Conservation (phyloP, 73 alveolate species). For the Urostyla sp. region DNA sequence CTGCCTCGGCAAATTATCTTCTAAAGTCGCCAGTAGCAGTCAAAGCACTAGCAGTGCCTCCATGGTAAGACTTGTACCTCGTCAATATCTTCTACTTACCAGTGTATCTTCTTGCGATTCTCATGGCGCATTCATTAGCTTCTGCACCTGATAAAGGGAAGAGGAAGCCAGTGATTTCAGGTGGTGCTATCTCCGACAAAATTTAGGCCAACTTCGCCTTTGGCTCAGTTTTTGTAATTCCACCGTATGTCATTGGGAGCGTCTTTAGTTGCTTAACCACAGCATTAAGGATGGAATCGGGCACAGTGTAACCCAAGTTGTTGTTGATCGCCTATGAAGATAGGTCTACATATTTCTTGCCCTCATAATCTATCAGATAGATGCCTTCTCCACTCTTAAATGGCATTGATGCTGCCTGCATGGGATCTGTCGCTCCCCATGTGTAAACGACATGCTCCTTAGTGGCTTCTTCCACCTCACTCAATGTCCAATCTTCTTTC, state of each 20-base stretch:
- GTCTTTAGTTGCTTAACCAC: slow-evolving; percentile 14
- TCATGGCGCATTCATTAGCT: slow-evolving; percentile 78
- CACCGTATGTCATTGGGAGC: slow-evolving; percentile 28
- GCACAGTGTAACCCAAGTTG: slow-evolving; percentile 74
- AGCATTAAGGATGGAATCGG: slow-evolving; percentile 53
- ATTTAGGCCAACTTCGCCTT: slow-evolving; percentile 72
- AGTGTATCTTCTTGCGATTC: slow-evolving; percentile 75
- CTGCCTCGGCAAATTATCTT: slow-evolving; percentile 72
- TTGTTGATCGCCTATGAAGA: slow-evolving; percentile 74
- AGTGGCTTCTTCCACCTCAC: slow-evolving; percentile 32
- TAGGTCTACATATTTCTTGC: slow-evolving; percentile 72
- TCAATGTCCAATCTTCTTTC: slow-evolving; percentile 31
- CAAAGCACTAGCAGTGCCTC: slow-evolving; percentile 74
- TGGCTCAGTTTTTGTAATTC: slow-evolving; percentile 67
- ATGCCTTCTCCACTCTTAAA: slow-evolving; percentile 66
- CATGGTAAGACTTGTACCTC: slow-evolving; percentile 78
- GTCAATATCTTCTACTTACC: slow-evolving; percentile 56
- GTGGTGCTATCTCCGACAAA: slow-evolving; percentile 71
- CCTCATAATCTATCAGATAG: slow-evolving; percentile 68
- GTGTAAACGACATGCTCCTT: slow-evolving; percentile 62
- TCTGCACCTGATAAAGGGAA: slow-evolving; percentile 78
- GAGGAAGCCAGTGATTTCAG: slow-evolving; percentile 72
- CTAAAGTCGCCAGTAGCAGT: slow-evolving; percentile 84
- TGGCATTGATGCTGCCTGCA: slow-evolving; percentile 40
- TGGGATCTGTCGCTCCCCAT: slow-evolving; percentile 69